Conservation (phyloP, 148 eudicot genomes). For the Vaccinium myrtillus region DNA sequence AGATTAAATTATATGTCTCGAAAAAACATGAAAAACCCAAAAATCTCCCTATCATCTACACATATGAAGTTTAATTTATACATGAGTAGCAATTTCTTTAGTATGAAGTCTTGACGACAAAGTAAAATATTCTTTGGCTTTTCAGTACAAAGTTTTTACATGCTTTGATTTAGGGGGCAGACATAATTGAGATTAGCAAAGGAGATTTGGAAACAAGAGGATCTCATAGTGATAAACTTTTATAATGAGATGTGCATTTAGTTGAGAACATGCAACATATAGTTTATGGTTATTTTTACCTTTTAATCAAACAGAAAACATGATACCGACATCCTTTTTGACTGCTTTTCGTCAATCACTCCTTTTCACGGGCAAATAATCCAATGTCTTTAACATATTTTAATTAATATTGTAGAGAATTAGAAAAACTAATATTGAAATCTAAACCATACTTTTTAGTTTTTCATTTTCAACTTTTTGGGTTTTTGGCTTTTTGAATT, state of each 20-base stretch:
- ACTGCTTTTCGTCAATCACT: neutral
- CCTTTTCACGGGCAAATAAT: conserved; percentile 6
- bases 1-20: too few species aligned
- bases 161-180: neutral
- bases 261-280: neutral
- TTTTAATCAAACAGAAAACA: neutral
- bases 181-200: neutral
- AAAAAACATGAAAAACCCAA: too few species aligned
- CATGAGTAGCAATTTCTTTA: too few species aligned
- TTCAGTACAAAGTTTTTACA: neutral
- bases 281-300: neutral
- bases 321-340: neutral
- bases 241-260: neutral
- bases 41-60: too few species aligned
- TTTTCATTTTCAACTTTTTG: too few species aligned
- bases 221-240: neutral
- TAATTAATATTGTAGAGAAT: neutral
- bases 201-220: neutral
- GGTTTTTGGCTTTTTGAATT: too few species aligned
- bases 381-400: neutral
- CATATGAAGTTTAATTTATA: too few species aligned
- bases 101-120: neutral
- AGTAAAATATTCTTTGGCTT: neutral
- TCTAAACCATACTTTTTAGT: neutral
- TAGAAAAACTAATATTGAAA: neutral